Conservation (phyloP, 2,329 filamentous ascomycete genomes). For the Scortechinia acanthostroma region DNA sequence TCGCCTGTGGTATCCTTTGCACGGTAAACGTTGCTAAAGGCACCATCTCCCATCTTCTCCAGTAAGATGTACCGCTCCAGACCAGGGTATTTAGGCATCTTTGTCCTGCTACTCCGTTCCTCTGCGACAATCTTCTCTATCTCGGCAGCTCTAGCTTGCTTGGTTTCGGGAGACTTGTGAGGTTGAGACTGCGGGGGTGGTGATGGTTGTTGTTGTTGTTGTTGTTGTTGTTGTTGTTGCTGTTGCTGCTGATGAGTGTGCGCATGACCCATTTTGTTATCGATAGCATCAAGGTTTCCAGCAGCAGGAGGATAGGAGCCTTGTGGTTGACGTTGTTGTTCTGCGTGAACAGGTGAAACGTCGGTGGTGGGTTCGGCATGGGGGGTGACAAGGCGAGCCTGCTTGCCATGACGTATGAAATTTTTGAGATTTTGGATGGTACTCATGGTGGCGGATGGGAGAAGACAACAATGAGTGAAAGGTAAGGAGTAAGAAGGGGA, state of each 20-base stretch:
- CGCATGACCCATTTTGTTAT: neutral
- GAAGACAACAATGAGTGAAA: neutral
- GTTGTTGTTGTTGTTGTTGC: neutral
- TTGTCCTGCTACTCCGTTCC: constrained; percentile 78
- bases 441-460: neutral
- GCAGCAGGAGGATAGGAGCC: neutral
- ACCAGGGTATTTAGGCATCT: constrained; percentile 79
- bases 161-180: too few species aligned
- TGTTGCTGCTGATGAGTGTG: neutral
- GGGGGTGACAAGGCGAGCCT: neutral
- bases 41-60: constrained; percentile 98
- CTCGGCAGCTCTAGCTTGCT: constrained; percentile 54
- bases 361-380: constrained; percentile 1
- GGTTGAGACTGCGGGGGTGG: constrained; percentile 17
- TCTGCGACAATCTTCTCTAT: constrained; percentile 83
- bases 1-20: constrained; percentile 70
- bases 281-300: neutral
- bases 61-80: constrained; percentile 78
- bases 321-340: neutral
- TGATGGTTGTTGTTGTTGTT: neutral
- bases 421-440: constrained; percentile 2
- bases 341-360: neutral
- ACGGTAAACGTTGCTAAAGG: constrained; percentile 97
- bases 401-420: constrained; percentile 1
- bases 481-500: neutral